Evolutionary conservation across 2,329 filamentous ascomycete species (phyloP).

Genomic region (Calonectria pseudoturangicola): DNA sequence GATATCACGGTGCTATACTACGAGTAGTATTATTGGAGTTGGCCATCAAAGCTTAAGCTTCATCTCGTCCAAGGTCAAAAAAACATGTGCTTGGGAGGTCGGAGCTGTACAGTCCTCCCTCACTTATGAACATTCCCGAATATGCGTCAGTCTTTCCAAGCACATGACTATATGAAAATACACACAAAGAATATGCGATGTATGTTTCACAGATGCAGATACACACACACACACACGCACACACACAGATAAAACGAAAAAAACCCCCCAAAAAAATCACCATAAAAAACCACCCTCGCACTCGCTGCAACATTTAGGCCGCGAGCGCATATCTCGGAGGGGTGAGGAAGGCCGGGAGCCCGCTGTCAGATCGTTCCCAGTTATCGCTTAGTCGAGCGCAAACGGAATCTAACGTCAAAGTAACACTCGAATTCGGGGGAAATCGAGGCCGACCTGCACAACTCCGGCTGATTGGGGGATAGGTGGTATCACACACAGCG

Average conservation of each 20-base stretch:
- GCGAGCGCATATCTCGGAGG: conserved; percentile 15
- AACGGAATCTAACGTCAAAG: conserved; percentile 24
- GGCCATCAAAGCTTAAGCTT: conserved; percentile 4
- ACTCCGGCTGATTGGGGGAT: conserved; percentile 16
- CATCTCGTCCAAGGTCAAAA: neutral
- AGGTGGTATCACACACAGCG: neutral
- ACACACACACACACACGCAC: no score
- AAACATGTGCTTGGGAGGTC: neutral
- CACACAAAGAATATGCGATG: conserved; percentile 5
- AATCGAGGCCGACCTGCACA: conserved; percentile 15
- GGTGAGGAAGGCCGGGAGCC: conserved; percentile 17
- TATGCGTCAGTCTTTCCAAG: neutral
- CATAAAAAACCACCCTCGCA: neutral
- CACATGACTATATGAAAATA: neutral
- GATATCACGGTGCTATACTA: no score
- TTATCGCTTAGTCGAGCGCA: neutral
- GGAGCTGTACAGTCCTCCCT: neutral
- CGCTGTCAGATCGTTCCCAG: neutral
- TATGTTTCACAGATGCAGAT: neutral
- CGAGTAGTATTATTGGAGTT: neutral
- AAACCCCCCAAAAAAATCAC: no score
- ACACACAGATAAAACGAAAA: neutral
- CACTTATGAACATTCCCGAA: neutral
- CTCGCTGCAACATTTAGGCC: neutral
- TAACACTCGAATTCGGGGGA: conserved; percentile 7